Conservation (phyloP, 805 yeast genomes). For the Candida broadrunensis region DNA sequence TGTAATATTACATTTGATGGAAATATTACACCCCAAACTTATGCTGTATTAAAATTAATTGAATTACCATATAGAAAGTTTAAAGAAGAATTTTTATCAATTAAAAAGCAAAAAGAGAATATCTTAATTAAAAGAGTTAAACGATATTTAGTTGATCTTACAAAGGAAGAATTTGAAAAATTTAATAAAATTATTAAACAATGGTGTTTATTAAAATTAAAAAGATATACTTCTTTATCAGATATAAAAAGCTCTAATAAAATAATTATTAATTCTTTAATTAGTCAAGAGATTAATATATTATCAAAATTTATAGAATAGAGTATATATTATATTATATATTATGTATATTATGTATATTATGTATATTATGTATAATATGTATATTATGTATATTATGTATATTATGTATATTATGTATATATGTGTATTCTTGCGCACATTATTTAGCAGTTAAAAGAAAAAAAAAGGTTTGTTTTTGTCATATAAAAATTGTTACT, state of each 20-base stretch:
- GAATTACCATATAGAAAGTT: conserved; percentile 26
- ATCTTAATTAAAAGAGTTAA: conserved; percentile 16
- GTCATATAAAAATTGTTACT: too few relatives aligned
- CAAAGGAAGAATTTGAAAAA: conserved; percentile 2
- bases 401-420: too few relatives aligned
- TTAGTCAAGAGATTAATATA: conserved; percentile 25
- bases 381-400: too few relatives aligned
- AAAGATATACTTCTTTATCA: conserved; percentile 10
- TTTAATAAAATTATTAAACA: conserved; percentile 11
- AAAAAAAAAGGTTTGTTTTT: too few relatives aligned
- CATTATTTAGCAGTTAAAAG: too few relatives aligned
- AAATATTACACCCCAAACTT: conserved; percentile 41
- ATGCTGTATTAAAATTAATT: conserved; percentile 30
- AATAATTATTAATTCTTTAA: conserved; percentile 13
- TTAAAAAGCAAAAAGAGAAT: conserved; percentile 16
- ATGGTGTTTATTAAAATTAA: conserved; percentile 27
- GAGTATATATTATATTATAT: too few relatives aligned
- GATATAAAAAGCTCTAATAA: conserved; percentile 6
- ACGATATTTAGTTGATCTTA: conserved; percentile 14
- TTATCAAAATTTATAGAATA: conserved; percentile 13
- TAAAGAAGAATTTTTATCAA: conserved; percentile 15
- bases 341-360: too few relatives aligned
- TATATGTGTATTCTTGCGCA: too few relatives aligned
- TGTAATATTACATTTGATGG: conserved; percentile 41
- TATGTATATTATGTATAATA: too few relatives aligned